These are phyloP conservation scores for Tolypocladium capitatum DNA, from an alignment of 2,329 filamentous ascomycete species.

Conservation along the genomic window DNA sequence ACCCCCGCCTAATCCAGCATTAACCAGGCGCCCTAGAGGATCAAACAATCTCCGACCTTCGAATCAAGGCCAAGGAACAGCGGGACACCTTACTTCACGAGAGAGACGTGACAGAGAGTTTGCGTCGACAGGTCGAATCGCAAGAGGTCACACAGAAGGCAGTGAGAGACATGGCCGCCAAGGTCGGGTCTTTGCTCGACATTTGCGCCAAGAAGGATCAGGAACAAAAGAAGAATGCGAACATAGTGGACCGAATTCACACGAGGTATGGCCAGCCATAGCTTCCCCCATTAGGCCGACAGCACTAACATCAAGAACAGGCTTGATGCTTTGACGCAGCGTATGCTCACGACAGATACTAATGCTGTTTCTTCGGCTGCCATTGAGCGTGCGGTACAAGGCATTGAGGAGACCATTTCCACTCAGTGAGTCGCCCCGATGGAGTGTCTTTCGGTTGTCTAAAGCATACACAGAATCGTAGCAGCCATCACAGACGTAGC, in stretches of 20 bases:
- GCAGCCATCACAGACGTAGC: not conserved
- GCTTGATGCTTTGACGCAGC: not conserved
- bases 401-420: not conserved
- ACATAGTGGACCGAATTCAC: conserved; percentile 4
- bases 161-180: conserved; percentile 6
- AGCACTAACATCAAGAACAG: not conserved
- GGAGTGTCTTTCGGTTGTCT: not conserved
- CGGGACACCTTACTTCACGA: conserved; percentile 4
- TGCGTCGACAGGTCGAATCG: conserved; percentile 6
- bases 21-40: conserved; percentile 10
- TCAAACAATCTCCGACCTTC: conserved; percentile 10
- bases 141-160: conserved; percentile 5
- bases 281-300: not conserved
- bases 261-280: conserved; percentile 6
- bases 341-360: not conserved
- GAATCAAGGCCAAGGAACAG: conserved; percentile 8
- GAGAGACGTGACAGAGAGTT: not conserved
- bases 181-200: conserved; percentile 9
- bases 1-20: not conserved
- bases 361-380: not conserved
- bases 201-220: conserved; percentile 1
- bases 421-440: not conserved
- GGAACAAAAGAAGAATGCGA: not conserved
- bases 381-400: not conserved
- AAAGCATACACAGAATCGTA: not conserved